These are phyloP conservation scores for Hypoxylon sp. DNA, from an alignment of 2,329 filamentous ascomycete species.

Conservation along the genomic window DNA sequence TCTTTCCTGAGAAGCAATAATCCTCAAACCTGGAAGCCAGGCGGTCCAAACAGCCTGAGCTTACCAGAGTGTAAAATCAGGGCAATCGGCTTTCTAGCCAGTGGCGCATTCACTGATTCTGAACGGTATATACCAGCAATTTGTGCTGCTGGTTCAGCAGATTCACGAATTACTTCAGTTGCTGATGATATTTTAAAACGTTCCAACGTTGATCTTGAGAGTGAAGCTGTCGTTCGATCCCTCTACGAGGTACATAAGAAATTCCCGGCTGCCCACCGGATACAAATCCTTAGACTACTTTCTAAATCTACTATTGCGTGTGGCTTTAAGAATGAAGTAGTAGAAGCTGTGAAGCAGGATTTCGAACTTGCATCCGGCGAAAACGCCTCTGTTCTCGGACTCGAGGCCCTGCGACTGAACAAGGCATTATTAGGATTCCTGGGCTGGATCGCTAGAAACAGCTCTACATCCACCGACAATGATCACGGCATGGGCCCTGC, in stretches of 20 bases:
- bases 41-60: constrained; percentile 72
- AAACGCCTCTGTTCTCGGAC: constrained; percentile 64
- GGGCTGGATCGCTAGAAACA: constrained; percentile 86
- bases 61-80: constrained; percentile 79
- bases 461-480: constrained; percentile 66
- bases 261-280: constrained; percentile 80
- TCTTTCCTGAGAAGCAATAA: constrained; percentile 78
- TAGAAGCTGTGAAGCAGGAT: constrained; percentile 77
- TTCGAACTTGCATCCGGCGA: constrained; percentile 62
- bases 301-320: constrained; percentile 83
- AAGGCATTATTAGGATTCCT: constrained; percentile 88
- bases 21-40: constrained; percentile 77
- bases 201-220: constrained; percentile 80
- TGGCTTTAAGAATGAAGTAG: constrained; percentile 76
- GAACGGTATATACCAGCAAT: constrained; percentile 89
- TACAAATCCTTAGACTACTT: constrained; percentile 81
- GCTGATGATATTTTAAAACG: constrained; percentile 92
- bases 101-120: constrained; percentile 85
- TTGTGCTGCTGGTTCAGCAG: constrained; percentile 85
- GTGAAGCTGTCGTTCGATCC: constrained; percentile 71
- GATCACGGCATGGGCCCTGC: constrained; percentile 76
- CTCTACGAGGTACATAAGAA: constrained; percentile 82
- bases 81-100: constrained; percentile 80
- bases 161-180: constrained; percentile 84
- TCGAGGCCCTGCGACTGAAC: constrained; percentile 85